Evolutionary conservation across 2,329 filamentous ascomycete genomes (phyloP).

Genomic region (Epichloe scottii): DNA sequence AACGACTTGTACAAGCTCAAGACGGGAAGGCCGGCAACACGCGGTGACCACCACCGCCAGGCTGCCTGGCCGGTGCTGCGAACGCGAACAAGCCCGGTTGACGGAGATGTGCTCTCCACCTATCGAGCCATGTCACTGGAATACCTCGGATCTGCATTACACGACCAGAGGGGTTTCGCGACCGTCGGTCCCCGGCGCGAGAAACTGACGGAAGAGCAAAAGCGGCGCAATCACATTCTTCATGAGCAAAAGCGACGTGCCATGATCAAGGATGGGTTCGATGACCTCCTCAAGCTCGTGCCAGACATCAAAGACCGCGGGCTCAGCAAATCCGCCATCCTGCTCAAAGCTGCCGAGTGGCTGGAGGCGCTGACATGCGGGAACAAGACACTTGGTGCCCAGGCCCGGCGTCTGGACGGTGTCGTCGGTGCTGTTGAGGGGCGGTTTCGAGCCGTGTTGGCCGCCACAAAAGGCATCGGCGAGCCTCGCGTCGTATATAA

Average conservation of each 20-base stretch:
- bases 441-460: too few species aligned
- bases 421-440: too few species aligned
- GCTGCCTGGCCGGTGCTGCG: neutral
- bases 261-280: conserved; percentile 2
- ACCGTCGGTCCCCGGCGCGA: neutral
- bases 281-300: neutral
- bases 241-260: conserved; percentile 4
- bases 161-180: neutral
- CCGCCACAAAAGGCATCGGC: neutral
- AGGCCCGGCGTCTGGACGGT: neutral
- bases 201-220: conserved; percentile 1
- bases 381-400: neutral
- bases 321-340: conserved; percentile 2
- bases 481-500: neutral
- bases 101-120: neutral
- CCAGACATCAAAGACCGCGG: neutral
- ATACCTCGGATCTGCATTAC: neutral
- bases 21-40: neutral
- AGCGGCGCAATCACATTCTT: conserved; percentile 3
- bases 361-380: neutral
- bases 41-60: neutral
- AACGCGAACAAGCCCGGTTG: neutral
- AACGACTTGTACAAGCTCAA: neutral
- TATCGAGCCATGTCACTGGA: neutral
- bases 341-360: conserved; percentile 1